Conservation (phyloP, 2,329 filamentous ascomycete species). For the Cadophora gregata region DNA sequence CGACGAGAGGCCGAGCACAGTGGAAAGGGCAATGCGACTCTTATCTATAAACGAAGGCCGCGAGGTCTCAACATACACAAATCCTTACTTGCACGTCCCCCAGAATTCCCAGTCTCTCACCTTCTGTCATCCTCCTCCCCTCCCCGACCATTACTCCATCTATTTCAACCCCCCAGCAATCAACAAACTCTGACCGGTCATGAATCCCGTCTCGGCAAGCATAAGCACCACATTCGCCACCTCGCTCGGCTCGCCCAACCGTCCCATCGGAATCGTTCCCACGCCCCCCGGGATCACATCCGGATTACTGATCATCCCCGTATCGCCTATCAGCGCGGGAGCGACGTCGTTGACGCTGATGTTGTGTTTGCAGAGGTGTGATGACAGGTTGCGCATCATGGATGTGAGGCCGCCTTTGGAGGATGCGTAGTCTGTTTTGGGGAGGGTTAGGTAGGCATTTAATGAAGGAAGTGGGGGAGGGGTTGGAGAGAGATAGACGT, state of each 20-base stretch:
- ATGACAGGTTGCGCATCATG: slow-evolving; percentile 53
- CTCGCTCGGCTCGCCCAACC: slow-evolving; percentile 52
- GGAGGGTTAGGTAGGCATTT: background rate
- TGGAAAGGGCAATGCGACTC: too few species aligned
- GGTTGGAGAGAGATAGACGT: slow-evolving; percentile 8
- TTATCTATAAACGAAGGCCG: too few species aligned
- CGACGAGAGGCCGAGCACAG: too few species aligned
- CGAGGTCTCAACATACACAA: too few species aligned
- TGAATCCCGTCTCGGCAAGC: slow-evolving; percentile 53
- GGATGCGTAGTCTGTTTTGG: slow-evolving; percentile 38
- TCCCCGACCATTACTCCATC: background rate
- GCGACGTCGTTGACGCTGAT: slow-evolving; percentile 56
- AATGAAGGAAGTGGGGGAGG: background rate
- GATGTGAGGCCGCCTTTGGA: slow-evolving; percentile 53
- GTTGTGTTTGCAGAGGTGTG: slow-evolving; percentile 47
- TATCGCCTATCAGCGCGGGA: slow-evolving; percentile 53
- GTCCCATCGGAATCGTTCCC: slow-evolving; percentile 50
- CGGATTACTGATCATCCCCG: slow-evolving; percentile 50
- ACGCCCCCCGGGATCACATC: slow-evolving; percentile 37
- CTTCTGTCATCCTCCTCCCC: background rate
- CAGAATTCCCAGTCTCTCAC: too few species aligned
- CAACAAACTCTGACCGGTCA: slow-evolving; percentile 53
- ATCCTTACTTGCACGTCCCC: too few species aligned
- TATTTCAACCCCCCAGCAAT: slow-evolving; percentile 48
- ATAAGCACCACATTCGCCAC: slow-evolving; percentile 54